phyloP scores from a whole-genome alignment of 2,329 filamentous ascomycete species.

The Ustilaginoidea virens region DNA sequence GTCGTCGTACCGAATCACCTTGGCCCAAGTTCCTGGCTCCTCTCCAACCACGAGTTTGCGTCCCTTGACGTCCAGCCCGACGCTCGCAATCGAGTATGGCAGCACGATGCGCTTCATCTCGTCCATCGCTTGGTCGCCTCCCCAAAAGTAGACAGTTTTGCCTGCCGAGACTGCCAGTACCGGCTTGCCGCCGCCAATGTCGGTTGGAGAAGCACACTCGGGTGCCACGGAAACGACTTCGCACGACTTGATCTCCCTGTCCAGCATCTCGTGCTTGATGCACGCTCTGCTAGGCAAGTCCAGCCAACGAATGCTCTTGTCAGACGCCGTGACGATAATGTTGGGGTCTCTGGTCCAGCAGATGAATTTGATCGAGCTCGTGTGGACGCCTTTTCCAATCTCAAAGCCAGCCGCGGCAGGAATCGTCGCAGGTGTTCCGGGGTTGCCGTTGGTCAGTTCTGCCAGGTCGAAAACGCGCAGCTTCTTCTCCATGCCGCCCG shows the following conservation, averaged over 20 bases:
- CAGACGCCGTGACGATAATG: slow-evolving; percentile 77
- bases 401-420: slow-evolving; percentile 58
- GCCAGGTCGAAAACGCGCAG: slow-evolving; percentile 83
- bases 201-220: slow-evolving; percentile 39
- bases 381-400: slow-evolving; percentile 73
- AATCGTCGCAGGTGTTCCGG: slow-evolving; percentile 29
- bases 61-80: slow-evolving; percentile 69
- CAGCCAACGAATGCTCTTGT: slow-evolving; percentile 90
- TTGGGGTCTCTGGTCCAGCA: slow-evolving; percentile 86
- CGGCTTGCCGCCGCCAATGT: slow-evolving; percentile 51
- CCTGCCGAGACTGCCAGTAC: slow-evolving; percentile 87
- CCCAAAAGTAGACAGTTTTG: slow-evolving; percentile 86
- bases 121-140: slow-evolving; percentile 52
- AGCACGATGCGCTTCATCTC: slow-evolving; percentile 68
- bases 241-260: slow-evolving; percentile 79
- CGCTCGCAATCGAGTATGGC: slow-evolving; percentile 76
- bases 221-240: slow-evolving; percentile 63
- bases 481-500: slow-evolving; percentile 92
- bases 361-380: slow-evolving; percentile 85
- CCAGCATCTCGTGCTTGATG: slow-evolving; percentile 62
- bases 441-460: slow-evolving; percentile 30
- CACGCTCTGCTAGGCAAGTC: slow-evolving; percentile 65
- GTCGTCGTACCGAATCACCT: slow-evolving; percentile 78
- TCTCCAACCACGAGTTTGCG: slow-evolving; percentile 81
- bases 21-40: slow-evolving; percentile 89